A percentile compares a stretch with the other conserved stretches of the same genome.
phyloP scores from a whole-genome alignment of 352 stramenopile species.

The Phytophthora lateralis region DNA sequence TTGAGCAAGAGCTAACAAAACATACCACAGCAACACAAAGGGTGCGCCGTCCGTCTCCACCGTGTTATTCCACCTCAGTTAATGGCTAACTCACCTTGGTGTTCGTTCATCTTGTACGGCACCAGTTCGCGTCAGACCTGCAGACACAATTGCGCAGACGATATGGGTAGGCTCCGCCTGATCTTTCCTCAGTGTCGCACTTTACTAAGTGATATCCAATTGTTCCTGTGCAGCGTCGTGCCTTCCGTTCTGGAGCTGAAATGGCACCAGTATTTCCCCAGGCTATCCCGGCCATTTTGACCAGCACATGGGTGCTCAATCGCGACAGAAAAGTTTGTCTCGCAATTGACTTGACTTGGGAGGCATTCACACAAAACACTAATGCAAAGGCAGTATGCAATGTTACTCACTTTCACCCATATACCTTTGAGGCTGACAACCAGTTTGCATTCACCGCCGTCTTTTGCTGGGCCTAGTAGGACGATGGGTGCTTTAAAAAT shows the following conservation, averaged over 20 bases:
- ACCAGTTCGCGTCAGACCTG: slow-evolving; percentile 57
- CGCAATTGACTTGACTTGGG: slow-evolving; percentile 5
- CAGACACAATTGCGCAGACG: slow-evolving; percentile 57
- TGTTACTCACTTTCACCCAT: slow-evolving; percentile 42
- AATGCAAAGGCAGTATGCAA: slow-evolving; percentile 39
- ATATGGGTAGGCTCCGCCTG: slow-evolving; percentile 48
- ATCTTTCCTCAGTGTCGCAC: not conserved
- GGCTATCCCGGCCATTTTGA: slow-evolving; percentile 23
- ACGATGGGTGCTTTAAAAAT: slow-evolving; percentile 37
- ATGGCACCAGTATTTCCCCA: slow-evolving; percentile 64
- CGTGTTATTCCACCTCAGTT: not conserved
- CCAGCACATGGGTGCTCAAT: not conserved
- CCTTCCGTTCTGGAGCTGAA: slow-evolving; percentile 54
- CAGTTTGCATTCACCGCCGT: slow-evolving; percentile 9
- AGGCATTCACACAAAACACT: slow-evolving; percentile 19
- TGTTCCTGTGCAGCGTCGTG: slow-evolving; percentile 41
- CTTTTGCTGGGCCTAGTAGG: slow-evolving; percentile 18
- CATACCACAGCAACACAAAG: slow-evolving; percentile 44
- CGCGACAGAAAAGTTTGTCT: not conserved
- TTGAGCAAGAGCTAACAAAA: slow-evolving; percentile 31
- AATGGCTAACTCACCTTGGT: not conserved
- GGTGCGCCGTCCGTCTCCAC: slow-evolving; percentile 14
- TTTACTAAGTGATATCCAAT: not conserved
- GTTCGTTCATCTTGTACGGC: not conserved
- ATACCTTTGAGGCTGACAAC: slow-evolving; percentile 18